Percentiles rank a stretch among this genome's conserved stretches.
Evolutionary conservation across 176 grass and related monocot species (phyloP).

Genomic region (Lolium rigidum): DNA sequence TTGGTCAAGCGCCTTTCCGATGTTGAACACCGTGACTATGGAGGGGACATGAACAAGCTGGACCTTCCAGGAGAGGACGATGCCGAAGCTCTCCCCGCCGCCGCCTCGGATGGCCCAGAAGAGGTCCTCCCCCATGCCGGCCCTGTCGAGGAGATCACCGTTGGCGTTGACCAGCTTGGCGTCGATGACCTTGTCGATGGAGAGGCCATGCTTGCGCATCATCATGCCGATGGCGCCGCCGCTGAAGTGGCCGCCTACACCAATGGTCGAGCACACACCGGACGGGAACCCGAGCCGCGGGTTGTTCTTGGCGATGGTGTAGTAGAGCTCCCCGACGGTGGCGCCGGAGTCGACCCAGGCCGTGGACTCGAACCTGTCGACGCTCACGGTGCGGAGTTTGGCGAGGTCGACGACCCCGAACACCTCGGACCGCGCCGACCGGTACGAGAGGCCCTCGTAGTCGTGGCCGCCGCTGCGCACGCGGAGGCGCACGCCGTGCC

Average conservation of each 20-base stretch:
- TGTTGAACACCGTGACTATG: slow-evolving; percentile 48
- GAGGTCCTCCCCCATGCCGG: slow-evolving; percentile 55
- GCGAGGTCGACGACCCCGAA: slow-evolving; percentile 64
- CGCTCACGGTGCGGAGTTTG: slow-evolving; percentile 35
- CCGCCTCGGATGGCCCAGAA: slow-evolving; percentile 68
- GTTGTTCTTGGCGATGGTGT: slow-evolving; percentile 33
- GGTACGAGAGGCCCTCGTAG: slow-evolving; percentile 76
- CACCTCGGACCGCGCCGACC: slow-evolving; percentile 31
- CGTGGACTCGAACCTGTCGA: neutral
- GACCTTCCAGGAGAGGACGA: slow-evolving; percentile 60
- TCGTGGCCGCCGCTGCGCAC: slow-evolving; percentile 78
- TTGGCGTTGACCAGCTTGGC: slow-evolving; percentile 54
- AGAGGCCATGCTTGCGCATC: slow-evolving; percentile 57
- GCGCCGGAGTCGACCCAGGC: slow-evolving; percentile 74
- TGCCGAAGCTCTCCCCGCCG: slow-evolving; percentile 55
- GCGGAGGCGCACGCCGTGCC: slow-evolving; percentile 43
- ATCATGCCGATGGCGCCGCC: slow-evolving; percentile 67
- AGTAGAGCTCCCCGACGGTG: slow-evolving; percentile 67
- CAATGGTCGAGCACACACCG: slow-evolving; percentile 64
- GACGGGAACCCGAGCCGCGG: slow-evolving; percentile 44
- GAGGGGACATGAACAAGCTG: slow-evolving; percentile 40
- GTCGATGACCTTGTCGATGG: slow-evolving; percentile 66
- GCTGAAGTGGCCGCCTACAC: slow-evolving; percentile 64
- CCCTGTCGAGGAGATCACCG: slow-evolving; percentile 53
- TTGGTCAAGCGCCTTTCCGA: slow-evolving; percentile 7